These are phyloP conservation scores for Melocanna baccifera DNA, from an alignment of 176 grass and related monocot species.

Conservation along the genomic window DNA sequence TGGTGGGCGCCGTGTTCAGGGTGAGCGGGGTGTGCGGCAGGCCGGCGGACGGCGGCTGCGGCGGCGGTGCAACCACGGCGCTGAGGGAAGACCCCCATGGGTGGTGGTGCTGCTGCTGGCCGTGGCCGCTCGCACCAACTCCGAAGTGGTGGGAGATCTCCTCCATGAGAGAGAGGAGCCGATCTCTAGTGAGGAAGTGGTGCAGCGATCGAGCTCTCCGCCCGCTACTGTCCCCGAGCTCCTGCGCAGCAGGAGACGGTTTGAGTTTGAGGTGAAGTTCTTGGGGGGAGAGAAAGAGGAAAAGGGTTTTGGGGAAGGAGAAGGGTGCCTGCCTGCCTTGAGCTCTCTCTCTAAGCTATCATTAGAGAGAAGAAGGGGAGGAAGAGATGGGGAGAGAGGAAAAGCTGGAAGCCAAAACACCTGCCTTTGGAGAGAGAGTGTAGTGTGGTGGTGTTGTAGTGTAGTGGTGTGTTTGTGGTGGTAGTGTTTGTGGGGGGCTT, in stretches of 20 bases:
- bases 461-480: slow-evolving; percentile 21
- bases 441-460: background rate
- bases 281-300: slow-evolving; percentile 62
- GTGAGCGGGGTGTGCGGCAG: slow-evolving; percentile 52
- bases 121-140: slow-evolving; percentile 40
- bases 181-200: slow-evolving; percentile 58
- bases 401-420: slow-evolving; percentile 54
- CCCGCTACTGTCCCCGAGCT: slow-evolving; percentile 16
- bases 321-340: slow-evolving; percentile 15
- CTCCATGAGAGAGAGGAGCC: slow-evolving; percentile 49
- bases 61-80: slow-evolving; percentile 51
- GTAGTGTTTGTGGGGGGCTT: slow-evolving; percentile 24
- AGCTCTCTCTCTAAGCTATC: slow-evolving; percentile 45
- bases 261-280: slow-evolving; percentile 52
- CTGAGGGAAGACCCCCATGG: slow-evolving; percentile 47
- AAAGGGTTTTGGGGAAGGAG: slow-evolving; percentile 39
- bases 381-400: slow-evolving; percentile 27
- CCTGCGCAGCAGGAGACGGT: slow-evolving; percentile 37
- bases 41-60: background rate
- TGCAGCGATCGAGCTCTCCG: slow-evolving; percentile 54
- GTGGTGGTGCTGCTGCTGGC: slow-evolving; percentile 38
- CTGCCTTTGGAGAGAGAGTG: slow-evolving; percentile 47
- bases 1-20: slow-evolving; percentile 35
- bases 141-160: slow-evolving; percentile 79
- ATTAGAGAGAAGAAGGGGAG: slow-evolving; percentile 40